Evolutionary conservation across 208 protist genomes (phyloP), one percentile per base, ranked within the genome.

Genomic region (Blastocrithidia nonstop): DNA sequence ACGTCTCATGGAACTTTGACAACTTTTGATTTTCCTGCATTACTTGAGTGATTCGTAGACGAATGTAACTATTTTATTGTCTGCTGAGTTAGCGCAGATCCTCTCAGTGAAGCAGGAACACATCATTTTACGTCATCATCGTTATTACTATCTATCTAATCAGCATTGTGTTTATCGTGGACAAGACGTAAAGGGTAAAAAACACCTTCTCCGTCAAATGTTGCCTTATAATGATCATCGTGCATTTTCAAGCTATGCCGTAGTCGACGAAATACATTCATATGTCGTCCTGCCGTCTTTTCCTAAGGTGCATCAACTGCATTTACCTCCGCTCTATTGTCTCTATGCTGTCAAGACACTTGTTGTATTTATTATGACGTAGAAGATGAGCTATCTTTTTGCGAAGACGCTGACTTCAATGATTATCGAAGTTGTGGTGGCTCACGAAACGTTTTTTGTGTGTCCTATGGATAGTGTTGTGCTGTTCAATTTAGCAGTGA

Each of bases 401-500:
- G 19, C 33, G 25, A 29, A 23, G 19, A 24, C 2, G 33, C 24
- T 35, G 29, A 15, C 5, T 25, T 36, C 29, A 15, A 8, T n/a
- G 19, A 21, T 8, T 24, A 19, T n/a, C 72, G 75, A 9, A 82
- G 67, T 37, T 67, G 62, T 25, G 78, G 83, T 20, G 73, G 76
- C 23, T 70, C 52, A 2, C 60, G 50, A 48, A 93, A 88, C 4
- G 74, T 88, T 33, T 44, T 32, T 13, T 62, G 42, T 15, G 71
- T 64, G 57, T 93, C 84, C 13, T 85, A 76, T 4, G 84, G 75
- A 43, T 78, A 93, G 55, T 85, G 88, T 61, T 88, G 88, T 26
- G 76, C 78, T n/a, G 84, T 86, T 79, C 84, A 93, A 45, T 93
- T 77, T 19, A 93, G 76, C 16, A 93, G 59, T 8, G 84, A 93